Conservation (phyloP, 225 moss, liverwort and hornwort species). For the Pleurozium schreberi region DNA sequence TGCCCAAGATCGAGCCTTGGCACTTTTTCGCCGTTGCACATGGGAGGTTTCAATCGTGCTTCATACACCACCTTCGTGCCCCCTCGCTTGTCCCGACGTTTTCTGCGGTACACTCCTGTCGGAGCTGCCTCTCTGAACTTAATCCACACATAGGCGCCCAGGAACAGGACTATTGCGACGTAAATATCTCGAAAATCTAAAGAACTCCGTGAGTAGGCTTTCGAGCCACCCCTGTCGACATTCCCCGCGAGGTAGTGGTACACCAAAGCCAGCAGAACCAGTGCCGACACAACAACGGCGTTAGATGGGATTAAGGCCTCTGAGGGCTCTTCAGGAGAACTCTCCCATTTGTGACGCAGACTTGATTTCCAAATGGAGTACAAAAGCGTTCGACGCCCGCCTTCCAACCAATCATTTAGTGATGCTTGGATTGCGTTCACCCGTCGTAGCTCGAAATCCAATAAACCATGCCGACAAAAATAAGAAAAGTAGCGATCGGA, state of each 20-base stretch:
- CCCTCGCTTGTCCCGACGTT: background rate
- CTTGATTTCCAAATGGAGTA: background rate
- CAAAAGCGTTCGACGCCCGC: background rate
- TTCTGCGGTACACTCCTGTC: background rate
- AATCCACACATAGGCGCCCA: background rate
- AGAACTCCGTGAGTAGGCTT: background rate
- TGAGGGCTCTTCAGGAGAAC: background rate
- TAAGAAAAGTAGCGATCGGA: too few species aligned
- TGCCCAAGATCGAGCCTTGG: background rate
- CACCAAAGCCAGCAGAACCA: background rate
- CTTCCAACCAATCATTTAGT: background rate
- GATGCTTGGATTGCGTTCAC: background rate
- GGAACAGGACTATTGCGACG: background rate
- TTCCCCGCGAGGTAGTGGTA: background rate
- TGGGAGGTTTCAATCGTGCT: background rate
- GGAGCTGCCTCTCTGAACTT: background rate
- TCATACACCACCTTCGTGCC: background rate
- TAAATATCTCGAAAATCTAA: background rate
- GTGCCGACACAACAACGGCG: background rate
- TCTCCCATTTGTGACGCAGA: accelerated
- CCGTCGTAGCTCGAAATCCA: background rate
- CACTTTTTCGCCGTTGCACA: background rate
- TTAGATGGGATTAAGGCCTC: too few species aligned
- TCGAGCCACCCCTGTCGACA: background rate
- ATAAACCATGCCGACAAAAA: too few species aligned